Evolutionary conservation across 2,329 filamentous ascomycete genomes (phyloP).

Genomic region (Curvularia sp.): DNA sequence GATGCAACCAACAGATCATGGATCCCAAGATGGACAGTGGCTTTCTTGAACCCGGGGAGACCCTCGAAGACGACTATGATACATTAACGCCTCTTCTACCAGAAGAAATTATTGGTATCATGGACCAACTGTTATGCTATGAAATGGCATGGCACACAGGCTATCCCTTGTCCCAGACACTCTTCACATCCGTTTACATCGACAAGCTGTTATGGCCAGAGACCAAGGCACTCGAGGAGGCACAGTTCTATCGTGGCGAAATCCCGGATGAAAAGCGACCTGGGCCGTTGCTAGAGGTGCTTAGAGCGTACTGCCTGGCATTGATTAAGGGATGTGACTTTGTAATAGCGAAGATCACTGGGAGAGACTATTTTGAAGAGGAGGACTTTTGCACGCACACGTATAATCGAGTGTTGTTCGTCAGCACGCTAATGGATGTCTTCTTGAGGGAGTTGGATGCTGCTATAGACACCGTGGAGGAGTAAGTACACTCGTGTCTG

Average conservation of each 20-base stretch:
- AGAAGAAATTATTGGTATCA: slow-evolving; percentile 86
- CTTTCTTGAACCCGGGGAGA: slow-evolving; percentile 76
- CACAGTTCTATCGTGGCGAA: slow-evolving; percentile 62
- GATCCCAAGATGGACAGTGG: slow-evolving; percentile 99
- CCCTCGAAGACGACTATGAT: slow-evolving; percentile 84
- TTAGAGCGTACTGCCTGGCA: slow-evolving; percentile 86
- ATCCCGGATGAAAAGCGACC: slow-evolving; percentile 33
- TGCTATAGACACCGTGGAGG: slow-evolving; percentile 39
- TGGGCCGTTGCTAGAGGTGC: slow-evolving; percentile 57
- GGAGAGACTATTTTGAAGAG: slow-evolving; percentile 95
- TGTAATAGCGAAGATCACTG: slow-evolving; percentile 77
- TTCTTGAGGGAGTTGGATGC: slow-evolving; percentile 46
- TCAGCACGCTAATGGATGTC: slow-evolving; percentile 48
- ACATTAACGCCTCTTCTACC: slow-evolving; percentile 71
- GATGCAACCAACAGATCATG: slow-evolving; percentile 75
- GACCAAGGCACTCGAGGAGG: slow-evolving; percentile 69
- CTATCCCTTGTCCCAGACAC: slow-evolving; percentile 92
- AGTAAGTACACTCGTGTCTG: slow-evolving; percentile 31
- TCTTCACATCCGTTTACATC: slow-evolving; percentile 92
- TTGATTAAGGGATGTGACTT: slow-evolving; percentile 82
- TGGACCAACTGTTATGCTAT: slow-evolving; percentile 88
- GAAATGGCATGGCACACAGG: slow-evolving; percentile 98
- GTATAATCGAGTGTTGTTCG: slow-evolving; percentile 80
- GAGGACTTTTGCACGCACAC: slow-evolving; percentile 96
- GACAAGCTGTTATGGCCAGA: slow-evolving; percentile 79